Evolutionary conservation across 1,284 basidiomycete genomes (phyloP), one percentile per base, ranked within the genome.

Genomic region (Austroboletus rostrupii): DNA sequence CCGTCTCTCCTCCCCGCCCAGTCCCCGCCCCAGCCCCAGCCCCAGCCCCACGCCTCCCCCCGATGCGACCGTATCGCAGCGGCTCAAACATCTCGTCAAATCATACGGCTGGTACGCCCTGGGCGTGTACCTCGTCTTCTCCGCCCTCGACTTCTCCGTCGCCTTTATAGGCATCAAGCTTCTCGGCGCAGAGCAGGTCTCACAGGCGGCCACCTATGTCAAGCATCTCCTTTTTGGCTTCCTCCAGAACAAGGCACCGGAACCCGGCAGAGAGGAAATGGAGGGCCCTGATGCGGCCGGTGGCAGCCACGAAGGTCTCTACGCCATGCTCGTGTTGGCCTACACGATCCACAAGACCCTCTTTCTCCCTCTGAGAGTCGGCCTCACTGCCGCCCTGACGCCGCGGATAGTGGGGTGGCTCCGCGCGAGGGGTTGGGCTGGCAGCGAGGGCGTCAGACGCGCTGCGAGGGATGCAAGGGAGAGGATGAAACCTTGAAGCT

Each of bases 261-360:
- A 87, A 57, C 83, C 83, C 1, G 87, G 84, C 8, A 68, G 72
- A 47, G 83, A 87, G 50, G 80, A 82, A 60, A 70, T 80, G 50
- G 59, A 75, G 33, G 58, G 57, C 37, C 59, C 66, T 5, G 57
- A 60, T 8, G 53, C 55, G 14, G 55, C 59, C 42, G 63, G 64
- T 44, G 67, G 66, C 26, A 77, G 79, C 2, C 75, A 80, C 3
- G 87, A 90, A 61, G 80, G 88, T 26, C 70, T 97, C 9, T 95
- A 92, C 70, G 93, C 95, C 32, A 97, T 97, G 80, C 71, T 93
- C 37, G 82, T 92, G 0, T 74, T 99, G 53, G 96, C 97, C 8
- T 99, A 95, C 68, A 90, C 90, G 9, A 85, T 99, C 48, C 96
- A 99, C 79, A 99, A 99, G 73, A 97, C 93, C 0, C 66, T 93